Evolutionary conservation across 2,329 filamentous ascomycete species (phyloP), one percentile per base, ranked within the genome.

Genomic region (Boeremia lycopersici): DNA sequence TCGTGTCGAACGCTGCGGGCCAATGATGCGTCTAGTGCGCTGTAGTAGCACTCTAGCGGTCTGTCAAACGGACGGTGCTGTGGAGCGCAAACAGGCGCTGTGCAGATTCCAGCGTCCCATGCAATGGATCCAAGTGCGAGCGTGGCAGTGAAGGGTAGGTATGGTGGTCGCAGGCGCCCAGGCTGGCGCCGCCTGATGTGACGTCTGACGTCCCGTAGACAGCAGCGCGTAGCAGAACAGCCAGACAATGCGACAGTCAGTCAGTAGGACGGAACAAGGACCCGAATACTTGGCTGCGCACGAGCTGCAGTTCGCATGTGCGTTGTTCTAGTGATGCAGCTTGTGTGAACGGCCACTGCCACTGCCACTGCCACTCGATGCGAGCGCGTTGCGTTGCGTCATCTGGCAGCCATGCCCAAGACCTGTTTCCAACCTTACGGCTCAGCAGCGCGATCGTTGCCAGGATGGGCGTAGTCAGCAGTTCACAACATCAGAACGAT

Each of bases 131-230:
- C 8, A 15, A 39, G 19, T 26, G 46, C 26, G 41, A 39, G 49
- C 36, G 23, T 19, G 42, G 36, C 41, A 25, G 48, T 38, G 54
- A 34, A 44, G 59, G 13, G 15, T 10, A 19, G 47, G 28, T 28
- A 33, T 41, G 48, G 38, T 30, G 48, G 44, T 41, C 31, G 50
- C 45, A 41, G 45, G 15, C 51, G 53, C 43, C 47, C 56, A 64
- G 64, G 55, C 59, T 60, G 51, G 51, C 42, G 51, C 46, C 55
- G 56, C 46, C 43, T 57, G 58, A 48, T 52, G 63, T 61, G 47
- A 56, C 47, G 53, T 51, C 43, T 51, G 53, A 38, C 48, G 54
- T 60, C 40, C 39, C 46, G 47, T 45, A 62, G 43, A 48, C 53
- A 51, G 47, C 53, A 49, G 48, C 49, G 57, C 55, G 58, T 46